A percentile compares a stretch with the other conserved stretches of the same genome.
phyloP scores from a whole-genome alignment of 2,329 filamentous ascomycete species.

The Fonsecaea multimorphosa region DNA sequence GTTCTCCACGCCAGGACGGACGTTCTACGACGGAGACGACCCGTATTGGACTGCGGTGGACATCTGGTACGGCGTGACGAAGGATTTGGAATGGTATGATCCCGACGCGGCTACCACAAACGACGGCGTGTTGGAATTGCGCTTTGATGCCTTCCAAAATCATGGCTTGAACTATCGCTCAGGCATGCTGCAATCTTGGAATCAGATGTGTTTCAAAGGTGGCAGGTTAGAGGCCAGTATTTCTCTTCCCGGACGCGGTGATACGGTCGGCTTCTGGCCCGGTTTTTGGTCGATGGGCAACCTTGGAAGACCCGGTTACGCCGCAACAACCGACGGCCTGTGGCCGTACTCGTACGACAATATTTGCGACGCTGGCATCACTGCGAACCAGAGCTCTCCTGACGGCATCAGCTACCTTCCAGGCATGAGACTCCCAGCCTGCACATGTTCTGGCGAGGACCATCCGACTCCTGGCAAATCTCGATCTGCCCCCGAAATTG shows the following conservation, averaged over 20 bases:
- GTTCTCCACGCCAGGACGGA: constrained; percentile 70
- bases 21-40: constrained; percentile 74
- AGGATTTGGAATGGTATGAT: constrained; percentile 75
- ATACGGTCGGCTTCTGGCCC: constrained; percentile 74
- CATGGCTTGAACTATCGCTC: constrained; percentile 71
- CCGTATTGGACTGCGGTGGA: constrained; percentile 71
- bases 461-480: constrained; percentile 70
- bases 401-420: constrained; percentile 71
- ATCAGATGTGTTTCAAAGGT: constrained; percentile 74
- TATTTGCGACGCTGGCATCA: constrained; percentile 72
- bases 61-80: constrained; percentile 74
- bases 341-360: constrained; percentile 78
- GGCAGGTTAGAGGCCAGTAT: constrained; percentile 73
- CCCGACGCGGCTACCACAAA: constrained; percentile 69
- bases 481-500: constrained; percentile 72
- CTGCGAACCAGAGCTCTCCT: constrained; percentile 71
- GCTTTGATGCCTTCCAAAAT: constrained; percentile 69
- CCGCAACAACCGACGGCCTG: constrained; percentile 72
- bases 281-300: constrained; percentile 80
- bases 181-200: constrained; percentile 78
- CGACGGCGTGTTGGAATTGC: constrained; percentile 67
- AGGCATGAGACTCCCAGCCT: constrained; percentile 72
- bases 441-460: constrained; percentile 68
- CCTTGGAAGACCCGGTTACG: constrained; percentile 71
- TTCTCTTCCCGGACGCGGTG: constrained; percentile 70